Conservation (phyloP, 1,284 basidiomycete species). For the Apiotrichum sp. region DNA sequence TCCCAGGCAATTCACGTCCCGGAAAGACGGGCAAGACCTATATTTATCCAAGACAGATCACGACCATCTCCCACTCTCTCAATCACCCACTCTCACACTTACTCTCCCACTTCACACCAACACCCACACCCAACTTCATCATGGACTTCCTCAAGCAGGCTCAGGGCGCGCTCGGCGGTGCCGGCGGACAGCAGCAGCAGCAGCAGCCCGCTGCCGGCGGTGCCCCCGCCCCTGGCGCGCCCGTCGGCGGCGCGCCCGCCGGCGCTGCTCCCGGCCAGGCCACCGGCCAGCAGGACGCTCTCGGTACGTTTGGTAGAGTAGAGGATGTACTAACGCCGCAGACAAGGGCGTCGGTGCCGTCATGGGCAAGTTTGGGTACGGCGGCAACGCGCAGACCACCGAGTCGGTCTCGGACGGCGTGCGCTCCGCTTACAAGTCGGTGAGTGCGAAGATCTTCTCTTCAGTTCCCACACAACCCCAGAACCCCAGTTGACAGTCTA, state of each 20-base stretch:
- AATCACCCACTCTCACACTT: no score
- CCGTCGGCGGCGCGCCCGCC: constrained; percentile 2
- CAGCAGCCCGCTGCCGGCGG: no score
- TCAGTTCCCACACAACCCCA: not conserved
- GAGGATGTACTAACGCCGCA: constrained; percentile 4
- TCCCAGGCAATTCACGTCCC: no score
- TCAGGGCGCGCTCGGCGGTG: constrained; percentile 11
- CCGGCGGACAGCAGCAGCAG: not conserved
- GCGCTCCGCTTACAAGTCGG: constrained; percentile 39
- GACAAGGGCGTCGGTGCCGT: constrained; percentile 38
- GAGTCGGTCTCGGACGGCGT: constrained; percentile 48
- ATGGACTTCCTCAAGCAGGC: constrained; percentile 20
- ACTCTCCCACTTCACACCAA: no score
- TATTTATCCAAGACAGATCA: no score
- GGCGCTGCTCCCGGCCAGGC: not conserved
- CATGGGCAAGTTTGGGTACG: constrained; percentile 35
- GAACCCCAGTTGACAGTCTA: constrained; percentile 1
- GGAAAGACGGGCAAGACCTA: no score
- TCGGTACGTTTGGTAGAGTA: constrained; percentile 32
- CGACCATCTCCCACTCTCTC: no score
- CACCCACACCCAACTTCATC: no score
- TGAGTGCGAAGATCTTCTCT: not conserved
- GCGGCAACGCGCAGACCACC: constrained; percentile 33
- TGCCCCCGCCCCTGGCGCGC: not conserved
- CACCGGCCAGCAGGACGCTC: constrained; percentile 38